A percentile compares a stretch with the other conserved stretches of the same genome.
These are phyloP conservation scores for Prunus fruticosa DNA, from an alignment of 306 rosid genomes.

Conservation along the genomic window DNA sequence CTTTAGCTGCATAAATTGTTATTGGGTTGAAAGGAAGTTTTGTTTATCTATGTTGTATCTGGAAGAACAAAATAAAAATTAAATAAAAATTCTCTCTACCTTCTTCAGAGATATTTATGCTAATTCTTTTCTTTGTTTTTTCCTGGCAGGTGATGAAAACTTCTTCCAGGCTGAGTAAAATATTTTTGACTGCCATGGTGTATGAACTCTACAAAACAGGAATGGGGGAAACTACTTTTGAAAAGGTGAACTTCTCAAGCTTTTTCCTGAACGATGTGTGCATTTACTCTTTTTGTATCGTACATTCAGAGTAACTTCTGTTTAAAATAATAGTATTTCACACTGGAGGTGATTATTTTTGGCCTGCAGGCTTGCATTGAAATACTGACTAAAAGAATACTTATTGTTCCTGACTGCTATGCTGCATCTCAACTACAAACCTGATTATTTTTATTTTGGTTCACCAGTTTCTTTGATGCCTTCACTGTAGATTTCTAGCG, in stretches of 20 bases:
- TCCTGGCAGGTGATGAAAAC: conserved; percentile 77
- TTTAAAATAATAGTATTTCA: background rate
- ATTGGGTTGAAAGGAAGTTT: too few species aligned
- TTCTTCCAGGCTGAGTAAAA: conserved; percentile 66
- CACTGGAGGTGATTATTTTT: background rate
- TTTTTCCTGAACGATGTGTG: conserved; percentile 11
- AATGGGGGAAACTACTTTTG: conserved; percentile 93
- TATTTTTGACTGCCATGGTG: conserved; percentile 87
- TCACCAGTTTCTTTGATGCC: background rate
- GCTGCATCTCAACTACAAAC: background rate
- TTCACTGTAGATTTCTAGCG: background rate
- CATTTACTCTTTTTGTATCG: background rate
- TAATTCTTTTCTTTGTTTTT: conserved; percentile 1
- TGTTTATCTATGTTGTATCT: too few species aligned
- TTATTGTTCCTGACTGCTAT: background rate
- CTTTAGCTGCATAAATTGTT: too few species aligned
- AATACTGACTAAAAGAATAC: background rate
- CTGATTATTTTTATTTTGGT: background rate
- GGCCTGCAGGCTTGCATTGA: background rate
- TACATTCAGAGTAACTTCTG: too few species aligned
- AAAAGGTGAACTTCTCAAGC: conserved; percentile 59
- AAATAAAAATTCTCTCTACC: background rate
- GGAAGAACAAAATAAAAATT: background rate
- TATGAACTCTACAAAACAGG: conserved; percentile 88
- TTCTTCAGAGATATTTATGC: background rate